These are phyloP conservation scores for Auriscalpium microsporum DNA, from an alignment of 768 basidiomycete species.

Conservation along the genomic window DNA sequence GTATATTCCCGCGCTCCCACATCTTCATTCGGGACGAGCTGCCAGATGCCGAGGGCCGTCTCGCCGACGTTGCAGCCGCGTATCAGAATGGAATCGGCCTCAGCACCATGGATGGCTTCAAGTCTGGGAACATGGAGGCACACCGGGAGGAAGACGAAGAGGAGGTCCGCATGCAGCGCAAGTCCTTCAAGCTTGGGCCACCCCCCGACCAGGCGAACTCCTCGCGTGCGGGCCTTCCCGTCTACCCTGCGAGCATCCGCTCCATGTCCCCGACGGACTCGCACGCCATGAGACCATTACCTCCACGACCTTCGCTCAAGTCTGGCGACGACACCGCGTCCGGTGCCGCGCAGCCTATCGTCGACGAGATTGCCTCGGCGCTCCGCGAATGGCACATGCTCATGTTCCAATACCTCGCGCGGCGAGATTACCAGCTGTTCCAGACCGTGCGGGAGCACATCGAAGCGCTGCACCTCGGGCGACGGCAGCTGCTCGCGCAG, in stretches of 20 bases:
- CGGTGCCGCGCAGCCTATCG: constrained; percentile 77
- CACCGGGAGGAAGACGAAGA: constrained; percentile 64
- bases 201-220: constrained; percentile 70
- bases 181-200: constrained; percentile 64
- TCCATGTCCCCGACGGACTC: constrained; percentile 55
- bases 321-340: constrained; percentile 89
- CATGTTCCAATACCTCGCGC: constrained; percentile 85
- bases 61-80: constrained; percentile 64
- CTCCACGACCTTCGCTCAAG: constrained; percentile 89
- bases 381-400: constrained; percentile 92
- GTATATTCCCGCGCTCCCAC: constrained; percentile 88
- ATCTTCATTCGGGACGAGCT: constrained; percentile 81
- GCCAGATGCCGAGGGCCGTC: constrained; percentile 78
- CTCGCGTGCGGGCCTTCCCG: constrained; percentile 60
- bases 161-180: constrained; percentile 33
- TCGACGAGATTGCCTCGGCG: constrained; percentile 96
- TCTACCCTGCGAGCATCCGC: constrained; percentile 69
- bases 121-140: constrained; percentile 42
- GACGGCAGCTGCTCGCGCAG: constrained; percentile 82
- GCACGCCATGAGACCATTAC: constrained; percentile 61
- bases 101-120: constrained; percentile 35
- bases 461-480: constrained; percentile 84
- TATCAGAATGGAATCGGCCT: constrained; percentile 28
- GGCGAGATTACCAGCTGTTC: constrained; percentile 86
- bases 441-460: constrained; percentile 81